Base-by-base conservation (phyloP, 768 basidiomycete genomes). In the Serpula lacrymans region DNA sequence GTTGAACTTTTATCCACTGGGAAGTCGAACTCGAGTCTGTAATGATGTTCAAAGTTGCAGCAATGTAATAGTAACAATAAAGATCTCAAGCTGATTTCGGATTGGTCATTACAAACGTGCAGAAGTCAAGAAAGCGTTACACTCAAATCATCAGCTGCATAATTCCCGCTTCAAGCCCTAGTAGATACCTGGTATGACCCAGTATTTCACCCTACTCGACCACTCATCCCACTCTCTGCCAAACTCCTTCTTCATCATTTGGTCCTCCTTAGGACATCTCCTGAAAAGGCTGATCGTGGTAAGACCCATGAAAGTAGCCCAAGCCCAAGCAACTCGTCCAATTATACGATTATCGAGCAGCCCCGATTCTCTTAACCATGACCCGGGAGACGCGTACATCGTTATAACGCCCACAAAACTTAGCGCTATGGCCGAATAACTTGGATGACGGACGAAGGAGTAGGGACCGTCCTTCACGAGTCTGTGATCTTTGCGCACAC, bases 151-250 rank as follows among this genome's bases (percentile, higher is more conserved):
- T n/a, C n/a, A n/a, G n/a, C n/a, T n/a, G n/a, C n/a, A n/a, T n/a
- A n/a, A n/a, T n/a, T n/a, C n/a, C n/a, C n/a, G n/a, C n/a, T n/a
- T n/a, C n/a, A n/a, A n/a, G n/a, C n/a, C n/a, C 21, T 42, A 65
- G 40, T 47, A 63, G 4, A 64, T 16, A 11, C 53, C 47, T 1
- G 67, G 65, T 14, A 67, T 40, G 14, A 68, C 41, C 23, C 45
- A 53, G 34, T 55, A 63, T n/a, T 52, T 49, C 5, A 62, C 59
- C 13, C 40, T 41, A 1, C 25, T 37, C 3, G 54, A 58, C 55
- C 59, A 68, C 2, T 38, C 30, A 4, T 59, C 58, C 63, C 64
- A 66, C 17, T 55, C 60, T 14, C 47, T 26, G 4, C 57, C 61
- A 44, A 66, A 67, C 17, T 49, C 47, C 9, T 45, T 44, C 22